A percentile compares a stretch with the other conserved stretches of the same genome.
Conservation (phyloP, 768 basidiomycete genomes). For the Agaricus bisporus region DNA sequence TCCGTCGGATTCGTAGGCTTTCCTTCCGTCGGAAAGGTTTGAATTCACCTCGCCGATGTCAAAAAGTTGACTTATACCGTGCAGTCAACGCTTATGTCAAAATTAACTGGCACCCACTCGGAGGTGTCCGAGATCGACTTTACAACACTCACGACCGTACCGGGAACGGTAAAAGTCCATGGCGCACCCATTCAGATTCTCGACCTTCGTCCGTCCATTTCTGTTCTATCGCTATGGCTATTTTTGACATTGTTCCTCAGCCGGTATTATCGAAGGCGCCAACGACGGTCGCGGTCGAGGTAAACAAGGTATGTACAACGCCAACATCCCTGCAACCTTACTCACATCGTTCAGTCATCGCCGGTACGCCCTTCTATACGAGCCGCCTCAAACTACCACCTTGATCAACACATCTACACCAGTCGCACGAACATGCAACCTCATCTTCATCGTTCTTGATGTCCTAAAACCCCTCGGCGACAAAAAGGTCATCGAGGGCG, state of each 20-base stretch:
- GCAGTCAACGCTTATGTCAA: conserved; percentile 91
- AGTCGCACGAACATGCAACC: conserved; percentile 97
- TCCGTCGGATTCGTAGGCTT: conserved; percentile 92
- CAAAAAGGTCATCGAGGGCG: conserved; percentile 84
- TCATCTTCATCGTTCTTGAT: conserved; percentile 97
- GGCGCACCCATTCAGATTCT: conserved; percentile 95
- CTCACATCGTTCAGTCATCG: conserved; percentile 48
- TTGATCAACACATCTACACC: conserved; percentile 12
- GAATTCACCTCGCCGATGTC: not conserved
- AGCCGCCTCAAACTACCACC: not conserved
- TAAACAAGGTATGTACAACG: conserved; percentile 65
- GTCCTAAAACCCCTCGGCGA: conserved; percentile 98
- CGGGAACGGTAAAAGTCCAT: conserved; percentile 90
- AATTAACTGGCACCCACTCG: conserved; percentile 93
- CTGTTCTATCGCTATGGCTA: not conserved
- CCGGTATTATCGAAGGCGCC: conserved; percentile 97
- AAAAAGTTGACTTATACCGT: not conserved
- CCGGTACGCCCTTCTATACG: conserved; percentile 44
- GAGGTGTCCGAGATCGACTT: conserved; percentile 97
- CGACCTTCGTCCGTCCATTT: conserved; percentile 64
- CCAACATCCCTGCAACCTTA: not conserved
- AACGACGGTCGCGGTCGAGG: conserved; percentile 95
- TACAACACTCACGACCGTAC: conserved; percentile 92
- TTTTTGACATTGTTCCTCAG: conserved; percentile 27
- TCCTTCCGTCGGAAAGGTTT: conserved; percentile 91